phyloP scores from a whole-genome alignment of 1,139 yeast genomes.

The Kurtzmaniella quercitrusa region DNA sequence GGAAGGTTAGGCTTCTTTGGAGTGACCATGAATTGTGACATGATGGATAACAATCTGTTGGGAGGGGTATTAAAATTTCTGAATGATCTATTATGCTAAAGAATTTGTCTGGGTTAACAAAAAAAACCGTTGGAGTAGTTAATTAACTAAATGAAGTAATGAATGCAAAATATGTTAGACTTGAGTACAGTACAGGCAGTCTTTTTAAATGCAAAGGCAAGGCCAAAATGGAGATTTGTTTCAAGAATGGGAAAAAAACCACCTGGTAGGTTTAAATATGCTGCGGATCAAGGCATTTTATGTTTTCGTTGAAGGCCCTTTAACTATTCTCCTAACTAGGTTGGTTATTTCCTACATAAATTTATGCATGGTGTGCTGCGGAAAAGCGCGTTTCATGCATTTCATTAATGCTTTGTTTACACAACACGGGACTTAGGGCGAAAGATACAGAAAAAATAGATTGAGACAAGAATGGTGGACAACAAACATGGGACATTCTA shows the following conservation, averaged over 20 bases:
- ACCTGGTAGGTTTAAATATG: neutral
- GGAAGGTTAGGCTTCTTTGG: conserved; percentile 30
- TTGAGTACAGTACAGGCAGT: neutral
- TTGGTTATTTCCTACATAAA: conserved; percentile 4
- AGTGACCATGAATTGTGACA: conserved; percentile 17
- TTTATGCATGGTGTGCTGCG: conserved; percentile 1
- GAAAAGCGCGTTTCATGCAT: conserved; percentile 5
- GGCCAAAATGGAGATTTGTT: too few species aligned
- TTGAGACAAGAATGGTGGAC: neutral
- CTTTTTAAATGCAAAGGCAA: neutral
- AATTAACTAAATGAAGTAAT: too few species aligned
- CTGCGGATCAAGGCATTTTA: neutral
- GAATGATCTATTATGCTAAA: neutral
- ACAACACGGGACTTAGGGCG: neutral
- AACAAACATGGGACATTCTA: neutral
- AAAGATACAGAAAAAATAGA: neutral
- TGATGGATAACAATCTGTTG: too few species aligned
- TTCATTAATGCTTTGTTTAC: conserved; percentile 5
- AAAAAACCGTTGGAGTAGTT: too few species aligned
- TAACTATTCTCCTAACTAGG: neutral
- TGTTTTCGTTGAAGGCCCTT: neutral
- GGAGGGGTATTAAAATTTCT: too few species aligned
- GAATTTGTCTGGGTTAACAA: too few species aligned
- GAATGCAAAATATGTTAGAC: neutral
- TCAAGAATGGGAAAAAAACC: neutral